These are phyloP conservation scores for Trichaptum fuscoviolaceum DNA, from an alignment of 768 basidiomycete genomes.

Conservation along the genomic window DNA sequence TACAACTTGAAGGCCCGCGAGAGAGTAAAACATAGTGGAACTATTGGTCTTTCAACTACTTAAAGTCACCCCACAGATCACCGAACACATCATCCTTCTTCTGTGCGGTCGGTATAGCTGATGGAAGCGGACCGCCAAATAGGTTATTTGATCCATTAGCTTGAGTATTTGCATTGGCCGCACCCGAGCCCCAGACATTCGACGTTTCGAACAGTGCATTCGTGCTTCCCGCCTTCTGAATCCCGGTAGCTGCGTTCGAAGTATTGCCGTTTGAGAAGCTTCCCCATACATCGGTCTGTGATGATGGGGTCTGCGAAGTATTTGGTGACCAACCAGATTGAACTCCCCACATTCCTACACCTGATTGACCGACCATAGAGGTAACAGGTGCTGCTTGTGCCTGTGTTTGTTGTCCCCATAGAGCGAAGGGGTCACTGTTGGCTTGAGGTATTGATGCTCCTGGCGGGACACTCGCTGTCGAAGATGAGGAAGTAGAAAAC, in stretches of 20 bases:
- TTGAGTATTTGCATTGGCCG: constrained; percentile 2
- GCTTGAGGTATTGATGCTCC: constrained; percentile 19
- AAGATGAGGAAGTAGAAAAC: constrained; percentile 48
- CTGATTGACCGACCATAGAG: constrained; percentile 49
- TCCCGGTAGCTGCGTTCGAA: constrained; percentile 20
- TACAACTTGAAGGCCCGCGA: neutral
- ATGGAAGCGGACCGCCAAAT: constrained; percentile 43
- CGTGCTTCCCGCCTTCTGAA: constrained; percentile 24
- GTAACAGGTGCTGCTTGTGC: constrained; percentile 25
- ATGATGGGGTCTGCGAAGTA: constrained; percentile 25
- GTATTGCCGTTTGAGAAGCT: neutral
- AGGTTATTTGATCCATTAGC: constrained; percentile 43
- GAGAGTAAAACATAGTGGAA: neutral
- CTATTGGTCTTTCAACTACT: constrained; percentile 33
- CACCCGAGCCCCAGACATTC: constrained; percentile 19
- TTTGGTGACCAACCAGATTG: constrained; percentile 53
- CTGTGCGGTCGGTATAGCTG: constrained; percentile 18
- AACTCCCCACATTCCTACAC: constrained; percentile 60
- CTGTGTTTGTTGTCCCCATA: constrained; percentile 25
- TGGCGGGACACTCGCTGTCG: constrained; percentile 25
- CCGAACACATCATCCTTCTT: constrained; percentile 80
- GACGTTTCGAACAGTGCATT: constrained; percentile 27
- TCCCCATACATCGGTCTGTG: constrained; percentile 32
- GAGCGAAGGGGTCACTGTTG: constrained; percentile 20
- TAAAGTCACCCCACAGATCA: constrained; percentile 81